Evolutionary conservation across 345 rosid species (phyloP).

Genomic region (Carallia pectinifolia): DNA sequence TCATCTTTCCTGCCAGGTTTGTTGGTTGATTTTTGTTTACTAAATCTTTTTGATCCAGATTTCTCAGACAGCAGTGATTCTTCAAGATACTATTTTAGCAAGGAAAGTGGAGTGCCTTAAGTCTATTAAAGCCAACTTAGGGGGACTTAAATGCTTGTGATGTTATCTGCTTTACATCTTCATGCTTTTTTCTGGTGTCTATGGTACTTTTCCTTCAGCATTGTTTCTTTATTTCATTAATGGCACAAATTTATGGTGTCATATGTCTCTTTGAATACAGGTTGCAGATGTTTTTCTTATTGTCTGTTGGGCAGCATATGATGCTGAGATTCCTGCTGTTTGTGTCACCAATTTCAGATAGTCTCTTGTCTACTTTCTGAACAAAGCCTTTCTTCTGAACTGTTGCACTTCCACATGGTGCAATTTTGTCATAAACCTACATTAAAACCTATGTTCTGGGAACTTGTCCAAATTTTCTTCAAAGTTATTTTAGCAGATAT

Average conservation of each 20-base stretch:
- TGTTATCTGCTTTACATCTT: not conserved
- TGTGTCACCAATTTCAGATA: constrained; percentile 98
- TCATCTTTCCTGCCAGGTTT: not conserved
- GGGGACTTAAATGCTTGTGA: constrained; percentile 44
- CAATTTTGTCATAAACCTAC: too few species aligned
- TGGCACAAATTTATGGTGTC: too few species aligned
- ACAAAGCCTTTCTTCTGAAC: constrained; percentile 5
- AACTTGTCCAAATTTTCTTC: too few species aligned
- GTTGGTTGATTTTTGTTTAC: not conserved
- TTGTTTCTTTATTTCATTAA: not conserved
- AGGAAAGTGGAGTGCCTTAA: constrained; percentile 85
- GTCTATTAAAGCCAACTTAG: constrained; percentile 82
- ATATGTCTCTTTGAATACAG: constrained; percentile 29
- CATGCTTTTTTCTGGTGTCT: not conserved
- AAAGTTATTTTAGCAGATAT: too few species aligned
- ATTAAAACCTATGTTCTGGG: too few species aligned
- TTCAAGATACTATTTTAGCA: constrained; percentile 73
- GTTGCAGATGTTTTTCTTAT: constrained; percentile 97
- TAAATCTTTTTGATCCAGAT: constrained; percentile 41
- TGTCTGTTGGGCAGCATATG: constrained; percentile 93
- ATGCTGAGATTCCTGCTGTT: constrained; percentile 93
- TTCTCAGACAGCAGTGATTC: constrained; percentile 87
- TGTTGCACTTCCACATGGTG: not conserved
- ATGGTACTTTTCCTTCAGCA: not conserved
- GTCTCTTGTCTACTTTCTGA: not conserved